phyloP scores from a whole-genome alignment of 305 asterid genomes.

The Coffea humblotiana region DNA sequence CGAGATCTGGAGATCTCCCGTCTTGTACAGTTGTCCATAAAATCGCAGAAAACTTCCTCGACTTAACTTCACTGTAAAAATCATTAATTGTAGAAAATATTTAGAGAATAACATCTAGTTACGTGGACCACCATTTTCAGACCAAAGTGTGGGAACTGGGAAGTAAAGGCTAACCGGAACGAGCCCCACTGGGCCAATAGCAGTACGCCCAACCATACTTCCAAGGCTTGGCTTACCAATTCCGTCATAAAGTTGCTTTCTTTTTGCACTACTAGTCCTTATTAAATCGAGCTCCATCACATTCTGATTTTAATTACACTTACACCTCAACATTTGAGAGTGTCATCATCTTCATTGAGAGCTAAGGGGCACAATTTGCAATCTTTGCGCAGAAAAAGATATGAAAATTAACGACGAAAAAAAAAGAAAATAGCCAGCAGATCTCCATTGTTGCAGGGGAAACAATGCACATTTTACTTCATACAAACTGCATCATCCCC shows the following conservation, averaged over 20 bases:
- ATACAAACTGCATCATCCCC: not conserved
- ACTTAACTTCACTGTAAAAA: not conserved
- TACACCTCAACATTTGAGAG: not conserved
- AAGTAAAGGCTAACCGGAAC: slow-evolving; percentile 8
- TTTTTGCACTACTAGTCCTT: not conserved
- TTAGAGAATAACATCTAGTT: not conserved
- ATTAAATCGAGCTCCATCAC: not conserved
- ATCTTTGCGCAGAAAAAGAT: not conserved
- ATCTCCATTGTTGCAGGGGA: slow-evolving; percentile 9
- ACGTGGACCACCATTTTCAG: slow-evolving; percentile 10
- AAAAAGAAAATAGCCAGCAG: not conserved
- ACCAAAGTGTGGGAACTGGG: not conserved
- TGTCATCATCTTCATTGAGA: not conserved
- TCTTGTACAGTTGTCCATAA: slow-evolving; percentile 6
- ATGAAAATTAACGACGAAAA: not conserved
- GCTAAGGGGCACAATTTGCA: not conserved
- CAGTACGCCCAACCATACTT: not conserved
- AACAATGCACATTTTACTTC: not conserved
- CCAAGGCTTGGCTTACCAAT: not conserved
- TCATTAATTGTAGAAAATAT: not conserved
- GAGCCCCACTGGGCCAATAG: not conserved
- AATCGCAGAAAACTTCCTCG: not conserved
- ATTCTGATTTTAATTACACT: not conserved
- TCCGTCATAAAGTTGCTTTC: not conserved
- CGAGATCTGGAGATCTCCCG: slow-evolving; percentile 11